A percentile compares a stretch with the other conserved stretches of the same genome.
These are phyloP conservation scores for Dalbergia cochinchinensis DNA, from an alignment of 306 rosid species.

Conservation along the genomic window DNA sequence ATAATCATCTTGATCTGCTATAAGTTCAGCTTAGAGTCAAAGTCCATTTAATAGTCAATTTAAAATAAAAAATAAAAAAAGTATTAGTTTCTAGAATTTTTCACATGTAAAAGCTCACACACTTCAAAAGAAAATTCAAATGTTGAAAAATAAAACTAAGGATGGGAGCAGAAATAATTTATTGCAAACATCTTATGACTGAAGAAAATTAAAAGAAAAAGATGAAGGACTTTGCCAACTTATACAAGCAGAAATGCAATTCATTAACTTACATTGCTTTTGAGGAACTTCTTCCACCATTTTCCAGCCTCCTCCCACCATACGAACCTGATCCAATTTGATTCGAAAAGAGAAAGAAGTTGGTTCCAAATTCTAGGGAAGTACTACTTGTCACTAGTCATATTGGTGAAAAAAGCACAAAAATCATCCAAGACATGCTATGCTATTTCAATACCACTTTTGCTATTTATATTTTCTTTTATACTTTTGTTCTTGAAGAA, in stretches of 20 bases:
- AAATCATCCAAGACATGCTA: background rate
- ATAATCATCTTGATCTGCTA: background rate
- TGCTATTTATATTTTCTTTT: background rate
- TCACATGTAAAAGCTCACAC: background rate
- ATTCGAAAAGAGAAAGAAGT: constrained; percentile 39
- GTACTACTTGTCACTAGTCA: background rate
- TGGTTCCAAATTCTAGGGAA: constrained; percentile 31
- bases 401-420: background rate
- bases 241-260: constrained; percentile 38
- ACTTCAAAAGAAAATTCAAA: constrained; percentile 24
- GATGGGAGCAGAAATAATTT: constrained; percentile 24
- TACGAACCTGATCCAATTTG: constrained; percentile 58
- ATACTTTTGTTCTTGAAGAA: no score
- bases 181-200: background rate
- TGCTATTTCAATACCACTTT: background rate
- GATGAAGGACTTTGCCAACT: constrained; percentile 35
- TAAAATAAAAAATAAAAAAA: background rate
- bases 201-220: background rate
- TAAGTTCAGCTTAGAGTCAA: background rate
- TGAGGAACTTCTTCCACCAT: constrained; percentile 51
- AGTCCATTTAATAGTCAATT: background rate
- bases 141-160: background rate
- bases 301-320: constrained; percentile 47
- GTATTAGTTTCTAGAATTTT: constrained; percentile 1
- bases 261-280: constrained; percentile 60